phyloP scores from a whole-genome alignment of 1,139 yeast species.

The Blastobotrys serpentis region DNA sequence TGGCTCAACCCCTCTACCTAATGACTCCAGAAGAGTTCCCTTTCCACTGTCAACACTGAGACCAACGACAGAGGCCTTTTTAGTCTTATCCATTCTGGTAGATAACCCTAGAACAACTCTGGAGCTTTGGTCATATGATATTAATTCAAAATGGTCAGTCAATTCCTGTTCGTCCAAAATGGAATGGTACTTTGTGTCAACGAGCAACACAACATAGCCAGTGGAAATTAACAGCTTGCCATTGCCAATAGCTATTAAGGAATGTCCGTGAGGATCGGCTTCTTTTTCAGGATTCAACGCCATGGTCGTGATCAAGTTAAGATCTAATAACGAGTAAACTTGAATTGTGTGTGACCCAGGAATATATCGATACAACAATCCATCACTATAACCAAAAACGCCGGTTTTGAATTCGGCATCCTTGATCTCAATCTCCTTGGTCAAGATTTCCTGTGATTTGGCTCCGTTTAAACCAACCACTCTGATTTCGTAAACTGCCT shows the following conservation, averaged over 20 bases:
- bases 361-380: slow-evolving; percentile 26
- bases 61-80: slow-evolving; percentile 36
- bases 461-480: slow-evolving; percentile 25
- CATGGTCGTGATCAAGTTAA: slow-evolving; percentile 9
- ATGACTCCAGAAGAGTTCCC: slow-evolving; percentile 71
- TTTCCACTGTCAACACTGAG: slow-evolving; percentile 61
- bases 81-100: slow-evolving; percentile 15
- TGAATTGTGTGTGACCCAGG: slow-evolving; percentile 15
- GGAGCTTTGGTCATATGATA: slow-evolving; percentile 25
- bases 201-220: slow-evolving; percentile 37
- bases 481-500: slow-evolving; percentile 18
- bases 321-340: slow-evolving; percentile 22
- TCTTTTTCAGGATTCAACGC: slow-evolving; percentile 14
- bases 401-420: slow-evolving; percentile 14
- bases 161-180: slow-evolving; percentile 38
- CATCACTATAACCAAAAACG: slow-evolving; percentile 24
- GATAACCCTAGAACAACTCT: slow-evolving; percentile 24
- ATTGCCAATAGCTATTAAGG: slow-evolving; percentile 38
- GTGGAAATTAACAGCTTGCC: slow-evolving; percentile 43
- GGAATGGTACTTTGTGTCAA: slow-evolving; percentile 47
- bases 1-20: slow-evolving; percentile 55
- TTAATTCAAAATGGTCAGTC: slow-evolving; percentile 25
- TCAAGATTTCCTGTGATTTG: slow-evolving; percentile 22
- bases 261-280: slow-evolving; percentile 25
- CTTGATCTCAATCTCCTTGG: slow-evolving; percentile 21